These are phyloP conservation scores for Eudorina sp. DNA, from an alignment of 139 green algal genomes.

Conservation along the genomic window DNA sequence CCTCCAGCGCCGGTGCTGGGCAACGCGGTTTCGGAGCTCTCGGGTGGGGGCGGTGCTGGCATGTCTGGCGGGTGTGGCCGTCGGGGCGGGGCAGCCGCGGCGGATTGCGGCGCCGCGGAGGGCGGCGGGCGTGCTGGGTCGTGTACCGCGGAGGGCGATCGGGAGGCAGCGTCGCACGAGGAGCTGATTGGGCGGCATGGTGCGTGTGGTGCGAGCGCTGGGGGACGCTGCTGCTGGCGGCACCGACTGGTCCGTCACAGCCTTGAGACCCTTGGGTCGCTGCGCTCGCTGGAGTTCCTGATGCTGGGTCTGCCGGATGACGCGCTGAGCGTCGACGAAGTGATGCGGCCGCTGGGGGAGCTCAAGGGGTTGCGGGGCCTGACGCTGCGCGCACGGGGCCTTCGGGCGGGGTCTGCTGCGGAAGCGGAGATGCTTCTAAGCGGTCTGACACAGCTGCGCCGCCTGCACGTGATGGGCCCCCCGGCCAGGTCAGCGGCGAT, in stretches of 20 bases:
- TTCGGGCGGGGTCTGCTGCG: background rate
- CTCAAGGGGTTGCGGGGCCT: constrained; percentile 21
- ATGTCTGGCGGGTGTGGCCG: too few relatives aligned
- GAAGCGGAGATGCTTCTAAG: background rate
- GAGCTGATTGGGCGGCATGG: too few relatives aligned
- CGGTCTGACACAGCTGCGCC: background rate
- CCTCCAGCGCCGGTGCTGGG: too few relatives aligned
- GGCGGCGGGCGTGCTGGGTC: too few relatives aligned
- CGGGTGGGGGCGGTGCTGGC: too few relatives aligned
- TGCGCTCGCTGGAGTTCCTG: constrained; percentile 14
- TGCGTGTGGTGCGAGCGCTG: background rate
- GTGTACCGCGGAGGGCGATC: too few relatives aligned
- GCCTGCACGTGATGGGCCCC: background rate
- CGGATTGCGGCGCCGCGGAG: too few relatives aligned
- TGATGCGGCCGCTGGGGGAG: background rate
- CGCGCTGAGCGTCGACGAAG: background rate
- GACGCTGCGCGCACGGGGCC: constrained; percentile 3
- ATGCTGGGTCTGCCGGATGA: constrained; percentile 20
- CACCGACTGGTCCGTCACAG: background rate
- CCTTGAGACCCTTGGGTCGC: background rate
- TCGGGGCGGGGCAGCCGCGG: too few relatives aligned
- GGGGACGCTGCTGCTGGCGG: background rate
- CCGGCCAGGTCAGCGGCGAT: background rate
- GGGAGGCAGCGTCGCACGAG: too few relatives aligned
- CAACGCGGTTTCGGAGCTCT: too few relatives aligned